phyloP scores from a whole-genome alignment of 2,329 filamentous ascomycete genomes.

The Graphiopsis chlorocephala region DNA sequence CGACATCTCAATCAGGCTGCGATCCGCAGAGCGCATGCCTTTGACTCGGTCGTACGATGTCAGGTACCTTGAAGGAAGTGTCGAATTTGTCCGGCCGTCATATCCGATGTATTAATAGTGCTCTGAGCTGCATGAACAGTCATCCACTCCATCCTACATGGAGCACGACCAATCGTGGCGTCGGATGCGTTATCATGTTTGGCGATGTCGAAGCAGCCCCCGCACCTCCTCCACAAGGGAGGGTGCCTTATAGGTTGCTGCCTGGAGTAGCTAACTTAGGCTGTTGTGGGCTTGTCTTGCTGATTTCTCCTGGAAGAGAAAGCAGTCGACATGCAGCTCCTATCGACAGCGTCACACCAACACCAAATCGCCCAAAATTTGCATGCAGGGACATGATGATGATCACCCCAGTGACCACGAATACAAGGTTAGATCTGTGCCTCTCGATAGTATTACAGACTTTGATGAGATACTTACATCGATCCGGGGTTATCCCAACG shows the following conservation, averaged over 20 bases:
- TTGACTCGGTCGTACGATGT: neutral
- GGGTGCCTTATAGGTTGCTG: neutral
- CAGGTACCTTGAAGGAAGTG: neutral
- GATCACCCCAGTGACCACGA: too few relatives aligned
- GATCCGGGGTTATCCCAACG: too few relatives aligned
- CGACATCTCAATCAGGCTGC: neutral
- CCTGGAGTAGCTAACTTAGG: neutral
- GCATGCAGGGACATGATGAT: too few relatives aligned
- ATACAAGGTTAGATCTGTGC: too few relatives aligned
- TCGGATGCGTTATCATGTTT: neutral
- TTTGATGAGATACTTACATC: too few relatives aligned
- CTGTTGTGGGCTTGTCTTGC: neutral
- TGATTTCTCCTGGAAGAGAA: too few relatives aligned
- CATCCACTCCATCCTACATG: neutral
- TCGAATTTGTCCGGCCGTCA: neutral
- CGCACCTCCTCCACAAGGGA: neutral
- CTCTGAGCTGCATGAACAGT: neutral
- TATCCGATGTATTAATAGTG: neutral
- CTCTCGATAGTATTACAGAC: too few relatives aligned
- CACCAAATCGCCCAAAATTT: too few relatives aligned
- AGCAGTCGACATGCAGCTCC: too few relatives aligned
- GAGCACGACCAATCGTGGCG: neutral
- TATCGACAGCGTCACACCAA: too few relatives aligned
- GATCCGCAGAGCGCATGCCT: neutral
- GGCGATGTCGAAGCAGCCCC: neutral